Conservation (phyloP, 192 early-diverging fungal genomes). For the Mortierella hygrophila region DNA sequence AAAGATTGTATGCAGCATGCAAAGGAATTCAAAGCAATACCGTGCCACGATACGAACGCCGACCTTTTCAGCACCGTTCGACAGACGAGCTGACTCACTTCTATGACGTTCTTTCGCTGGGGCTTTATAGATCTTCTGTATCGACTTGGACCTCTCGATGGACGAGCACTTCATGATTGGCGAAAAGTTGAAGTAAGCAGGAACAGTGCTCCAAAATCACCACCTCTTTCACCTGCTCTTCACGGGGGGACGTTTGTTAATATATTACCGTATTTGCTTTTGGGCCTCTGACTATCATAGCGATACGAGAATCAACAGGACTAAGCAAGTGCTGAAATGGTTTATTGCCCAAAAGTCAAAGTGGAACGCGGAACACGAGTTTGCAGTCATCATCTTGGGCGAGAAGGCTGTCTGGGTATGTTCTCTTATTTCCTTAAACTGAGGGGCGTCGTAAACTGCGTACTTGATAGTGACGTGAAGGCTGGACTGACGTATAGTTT, state of each 20-base stretch:
- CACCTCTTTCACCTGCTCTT: neutral
- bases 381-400: slow-evolving; percentile 53
- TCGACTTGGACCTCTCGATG: slow-evolving; percentile 47
- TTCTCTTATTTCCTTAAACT: neutral
- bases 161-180: slow-evolving; percentile 37
- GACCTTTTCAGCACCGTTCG: neutral
- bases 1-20: slow-evolving; percentile 29
- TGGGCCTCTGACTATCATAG: neutral
- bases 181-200: slow-evolving; percentile 18
- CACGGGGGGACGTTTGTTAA: too few relatives aligned
- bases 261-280: neutral
- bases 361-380: slow-evolving; percentile 45
- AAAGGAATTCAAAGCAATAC: neutral
- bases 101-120: too few relatives aligned
- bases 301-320: slow-evolving; percentile 45
- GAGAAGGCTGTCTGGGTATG: slow-evolving; percentile 54
- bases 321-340: slow-evolving; percentile 48
- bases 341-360: slow-evolving; percentile 47
- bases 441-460: too few relatives aligned
- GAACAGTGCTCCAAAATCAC: neutral
- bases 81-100: neutral
- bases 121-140: slow-evolving; percentile 33
- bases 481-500: neutral
- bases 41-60: neutral
- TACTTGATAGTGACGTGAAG: neutral